Evolutionary conservation across 495 filamentous ascomycete genomes (phyloP).

Genomic region (Alectoria sarmentosa): DNA sequence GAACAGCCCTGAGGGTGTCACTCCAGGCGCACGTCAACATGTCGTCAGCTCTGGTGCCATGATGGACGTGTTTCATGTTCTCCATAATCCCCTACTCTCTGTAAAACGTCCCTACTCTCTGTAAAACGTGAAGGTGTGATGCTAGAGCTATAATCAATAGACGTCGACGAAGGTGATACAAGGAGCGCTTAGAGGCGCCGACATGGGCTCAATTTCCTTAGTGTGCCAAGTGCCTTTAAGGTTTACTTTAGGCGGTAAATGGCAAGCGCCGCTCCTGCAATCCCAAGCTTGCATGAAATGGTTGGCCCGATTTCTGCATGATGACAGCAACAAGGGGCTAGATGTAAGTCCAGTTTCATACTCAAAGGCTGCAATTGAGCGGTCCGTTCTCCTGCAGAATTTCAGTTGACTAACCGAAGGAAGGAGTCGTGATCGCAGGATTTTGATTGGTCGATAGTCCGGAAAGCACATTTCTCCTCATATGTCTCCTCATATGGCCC

Average conservation of each 20-base stretch:
- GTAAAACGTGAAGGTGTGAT: neutral
- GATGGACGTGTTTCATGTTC: neutral
- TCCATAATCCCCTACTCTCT: neutral
- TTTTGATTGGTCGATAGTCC: neutral
- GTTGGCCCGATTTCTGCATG: constrained; percentile 13
- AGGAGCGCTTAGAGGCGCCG: constrained; percentile 9
- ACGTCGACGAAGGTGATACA: neutral
- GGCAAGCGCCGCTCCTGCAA: constrained; percentile 13
- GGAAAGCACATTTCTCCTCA: neutral
- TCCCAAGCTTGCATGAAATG: neutral
- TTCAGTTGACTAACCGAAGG: neutral
- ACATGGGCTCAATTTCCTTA: neutral
- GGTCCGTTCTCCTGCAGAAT: neutral
- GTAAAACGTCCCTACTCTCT: neutral
- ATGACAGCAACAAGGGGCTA: constrained; percentile 6
- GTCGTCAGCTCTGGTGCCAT: neutral
- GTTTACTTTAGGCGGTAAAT: constrained; percentile 6
- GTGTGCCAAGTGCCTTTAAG: neutral
- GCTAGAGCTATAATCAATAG: neutral
- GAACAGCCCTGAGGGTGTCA: neutral
- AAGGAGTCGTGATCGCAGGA: neutral
- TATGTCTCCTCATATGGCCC: neutral
- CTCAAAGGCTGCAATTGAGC: neutral
- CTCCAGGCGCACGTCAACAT: neutral
- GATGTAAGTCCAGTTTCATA: neutral